Evolutionary conservation across 176 grass and related monocot species (phyloP).

Genomic region (Bolboschoenus planiculmis): DNA sequence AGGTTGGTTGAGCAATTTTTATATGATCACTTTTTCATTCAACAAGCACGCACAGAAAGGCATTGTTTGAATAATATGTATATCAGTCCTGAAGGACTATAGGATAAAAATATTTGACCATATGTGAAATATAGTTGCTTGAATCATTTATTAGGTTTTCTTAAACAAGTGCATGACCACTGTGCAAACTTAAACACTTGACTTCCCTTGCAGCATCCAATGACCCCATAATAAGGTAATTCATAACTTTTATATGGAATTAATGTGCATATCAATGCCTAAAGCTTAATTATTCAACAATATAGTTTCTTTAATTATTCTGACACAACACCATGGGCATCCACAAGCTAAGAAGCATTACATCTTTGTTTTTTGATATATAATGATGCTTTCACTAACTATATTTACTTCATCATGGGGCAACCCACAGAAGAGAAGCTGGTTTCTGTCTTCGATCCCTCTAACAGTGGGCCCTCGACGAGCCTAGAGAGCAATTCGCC

Average conservation of each 20-base stretch:
- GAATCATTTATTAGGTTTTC: not conserved
- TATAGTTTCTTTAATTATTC: not conserved
- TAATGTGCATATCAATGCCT: not conserved
- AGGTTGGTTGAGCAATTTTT: not conserved
- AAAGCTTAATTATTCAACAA: not conserved
- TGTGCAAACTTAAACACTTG: not conserved
- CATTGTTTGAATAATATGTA: not conserved
- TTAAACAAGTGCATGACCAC: not conserved
- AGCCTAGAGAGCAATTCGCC: not conserved
- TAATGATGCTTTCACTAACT: not conserved
- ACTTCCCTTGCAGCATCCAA: not conserved
- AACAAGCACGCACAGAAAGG: not conserved
- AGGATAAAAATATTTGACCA: not conserved
- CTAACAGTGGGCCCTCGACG: not conserved
- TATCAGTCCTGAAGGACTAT: not conserved
- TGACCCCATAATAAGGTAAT: not conserved
- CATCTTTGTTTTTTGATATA: not conserved
- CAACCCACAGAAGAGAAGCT: not conserved
- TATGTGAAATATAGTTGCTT: not conserved
- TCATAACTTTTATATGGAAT: not conserved
- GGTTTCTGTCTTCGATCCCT: not conserved
- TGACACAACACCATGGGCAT: not conserved
- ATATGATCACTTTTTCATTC: not conserved
- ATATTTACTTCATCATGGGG: slow-evolving; percentile 10
- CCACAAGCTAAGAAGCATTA: not conserved